Base-by-base conservation (phyloP, 805 yeast species). In the Scheffersomyces ergatensis region DNA sequence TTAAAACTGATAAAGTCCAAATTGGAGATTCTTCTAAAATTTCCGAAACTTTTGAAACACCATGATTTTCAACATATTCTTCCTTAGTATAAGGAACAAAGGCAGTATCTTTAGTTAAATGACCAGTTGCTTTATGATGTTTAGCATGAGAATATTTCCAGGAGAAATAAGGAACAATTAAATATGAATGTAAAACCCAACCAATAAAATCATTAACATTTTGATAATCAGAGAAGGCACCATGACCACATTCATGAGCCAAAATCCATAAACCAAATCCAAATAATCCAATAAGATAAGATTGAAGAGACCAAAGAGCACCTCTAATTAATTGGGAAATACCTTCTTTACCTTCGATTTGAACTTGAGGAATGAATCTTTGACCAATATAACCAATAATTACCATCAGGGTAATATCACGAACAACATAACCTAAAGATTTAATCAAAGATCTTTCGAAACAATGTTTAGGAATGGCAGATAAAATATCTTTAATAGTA, bases 241-340 rank as follows among this genome's bases (percentile, higher is more conserved):
- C 84, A 62, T 87, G 96, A 45, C 96, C 96, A 72, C 96, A 87
- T 65, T 87, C 96, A 64, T 87, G 96, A 39, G 95, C 93, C 67
- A 87, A 58, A 37, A 87, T 84, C 95, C 95, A 87, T 36, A 83
- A 39, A 35, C 95, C 95, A 23, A 89, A 82, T 43, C 82, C 82
- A 45, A 84, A 77, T 40, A 86, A 66, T 21, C 92, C 89, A 52
- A 29, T 14, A 29, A 29, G 32, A 15, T 29, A 29, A 29, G 32
- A 29, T 8, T 29, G 13, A 18, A 29, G 15, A 29, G 7, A 29
- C 32, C 32, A 29, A 5, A 29, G 11, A 14, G n/a, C 17, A 29
- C 32, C 32, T 29, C 32, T 29, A 15, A 29, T 13, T 6, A 14
- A n/a, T 29, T n/a, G 17, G 4, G 32, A 29, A 14, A 29, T 5